phyloP scores from a whole-genome alignment of 352 stramenopile genomes.

The Pythium brachiatum region DNA sequence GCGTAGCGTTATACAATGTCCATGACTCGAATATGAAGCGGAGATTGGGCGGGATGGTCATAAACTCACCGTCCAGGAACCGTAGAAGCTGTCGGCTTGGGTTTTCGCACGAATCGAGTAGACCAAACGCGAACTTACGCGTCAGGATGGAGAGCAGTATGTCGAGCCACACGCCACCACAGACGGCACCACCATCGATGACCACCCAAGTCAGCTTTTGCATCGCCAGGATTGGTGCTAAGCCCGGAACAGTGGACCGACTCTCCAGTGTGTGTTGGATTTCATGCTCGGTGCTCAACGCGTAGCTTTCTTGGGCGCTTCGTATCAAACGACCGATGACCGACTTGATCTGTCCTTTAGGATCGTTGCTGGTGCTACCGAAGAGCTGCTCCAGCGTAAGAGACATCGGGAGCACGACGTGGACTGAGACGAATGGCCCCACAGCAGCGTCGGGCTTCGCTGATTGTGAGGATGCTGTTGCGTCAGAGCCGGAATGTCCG shows the following conservation, averaged over 20 bases:
- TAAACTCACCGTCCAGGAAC: conserved; percentile 34
- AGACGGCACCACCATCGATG: conserved; percentile 20
- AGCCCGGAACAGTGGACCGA: background rate
- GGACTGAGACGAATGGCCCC: conserved; percentile 17
- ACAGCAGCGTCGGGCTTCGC: background rate
- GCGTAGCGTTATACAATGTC: conserved; percentile 16
- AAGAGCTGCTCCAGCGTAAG: conserved; percentile 22
- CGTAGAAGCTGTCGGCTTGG: conserved; percentile 8
- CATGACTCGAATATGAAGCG: conserved; percentile 62
- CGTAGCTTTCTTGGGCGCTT: conserved; percentile 24
- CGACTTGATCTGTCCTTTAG: conserved; percentile 27
- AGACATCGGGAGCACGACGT: conserved; percentile 21
- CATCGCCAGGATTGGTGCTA: conserved; percentile 19
- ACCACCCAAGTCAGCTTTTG: conserved; percentile 24
- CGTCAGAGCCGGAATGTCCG: background rate
- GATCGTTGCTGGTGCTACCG: conserved; percentile 20
- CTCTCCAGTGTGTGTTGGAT: conserved; percentile 8
- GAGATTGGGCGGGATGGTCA: conserved; percentile 61
- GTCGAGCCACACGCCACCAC: conserved; percentile 25
- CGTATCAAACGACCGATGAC: conserved; percentile 24
- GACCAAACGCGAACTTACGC: conserved; percentile 3
- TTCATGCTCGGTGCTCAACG: conserved; percentile 20
- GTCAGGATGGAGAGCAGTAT: conserved; percentile 9
- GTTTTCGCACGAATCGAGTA: conserved; percentile 2
- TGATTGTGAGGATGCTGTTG: background rate